A percentile compares a stretch with the other conserved stretches of the same genome.
phyloP scores from a whole-genome alignment of 2,329 filamentous ascomycete genomes.

The Arthrocladium fulminans region DNA sequence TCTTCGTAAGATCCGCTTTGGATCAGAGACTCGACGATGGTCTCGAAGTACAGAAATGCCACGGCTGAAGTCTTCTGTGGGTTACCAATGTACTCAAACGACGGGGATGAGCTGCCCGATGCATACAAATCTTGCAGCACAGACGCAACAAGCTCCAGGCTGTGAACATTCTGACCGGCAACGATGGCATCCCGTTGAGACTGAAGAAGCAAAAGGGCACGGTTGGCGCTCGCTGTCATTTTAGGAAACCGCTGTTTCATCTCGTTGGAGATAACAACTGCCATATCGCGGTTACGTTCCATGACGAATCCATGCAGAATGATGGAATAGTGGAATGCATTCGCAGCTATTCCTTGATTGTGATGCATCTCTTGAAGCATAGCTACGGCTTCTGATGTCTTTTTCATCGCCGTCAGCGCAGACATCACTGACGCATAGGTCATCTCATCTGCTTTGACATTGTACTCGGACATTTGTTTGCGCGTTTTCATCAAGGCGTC shows the following conservation, averaged over 20 bases:
- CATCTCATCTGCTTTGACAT: conserved; percentile 45
- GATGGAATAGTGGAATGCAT: conserved; percentile 38
- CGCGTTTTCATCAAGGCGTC: conserved; percentile 46
- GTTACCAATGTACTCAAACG: neutral
- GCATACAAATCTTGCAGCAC: conserved; percentile 7
- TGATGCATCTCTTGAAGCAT: conserved; percentile 38
- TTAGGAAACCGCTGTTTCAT: conserved; percentile 30
- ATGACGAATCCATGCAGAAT: conserved; percentile 43
- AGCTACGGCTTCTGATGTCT: conserved; percentile 47
- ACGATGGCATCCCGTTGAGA: conserved; percentile 29
- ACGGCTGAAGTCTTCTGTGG: neutral
- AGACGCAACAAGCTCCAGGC: conserved; percentile 10
- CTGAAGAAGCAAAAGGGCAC: conserved; percentile 30
- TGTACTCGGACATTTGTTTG: conserved; percentile 44
- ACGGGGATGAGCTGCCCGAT: neutral
- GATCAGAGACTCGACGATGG: neutral
- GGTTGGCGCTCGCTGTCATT: conserved; percentile 27
- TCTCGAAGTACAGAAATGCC: neutral
- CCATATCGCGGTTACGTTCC: conserved; percentile 40
- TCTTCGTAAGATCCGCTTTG: neutral
- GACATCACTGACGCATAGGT: conserved; percentile 57
- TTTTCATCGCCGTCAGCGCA: conserved; percentile 43
- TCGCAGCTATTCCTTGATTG: conserved; percentile 31
- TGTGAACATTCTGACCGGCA: conserved; percentile 21
- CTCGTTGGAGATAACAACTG: conserved; percentile 42